Evolutionary conservation across 164 flowering plant species (phyloP).

Genomic region (Vitis amurensis): DNA sequence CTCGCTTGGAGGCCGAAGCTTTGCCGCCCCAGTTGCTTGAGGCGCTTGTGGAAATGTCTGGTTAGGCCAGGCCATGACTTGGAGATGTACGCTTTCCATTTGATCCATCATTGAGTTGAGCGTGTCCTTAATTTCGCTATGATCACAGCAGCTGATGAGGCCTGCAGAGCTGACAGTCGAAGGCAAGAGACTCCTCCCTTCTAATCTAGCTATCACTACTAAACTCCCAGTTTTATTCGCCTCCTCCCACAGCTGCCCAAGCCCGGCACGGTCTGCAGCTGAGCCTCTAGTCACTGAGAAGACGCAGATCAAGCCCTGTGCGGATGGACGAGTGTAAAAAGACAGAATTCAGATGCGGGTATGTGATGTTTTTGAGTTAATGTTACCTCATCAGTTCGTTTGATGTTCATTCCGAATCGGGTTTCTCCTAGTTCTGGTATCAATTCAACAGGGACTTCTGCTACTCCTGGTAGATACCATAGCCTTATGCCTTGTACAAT

Average conservation of each 20-base stretch:
- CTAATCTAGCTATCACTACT: constrained; percentile 51
- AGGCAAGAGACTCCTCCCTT: constrained; percentile 56
- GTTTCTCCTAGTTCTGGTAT: constrained; percentile 39
- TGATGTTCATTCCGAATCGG: constrained; percentile 61
- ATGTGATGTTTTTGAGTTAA: neutral
- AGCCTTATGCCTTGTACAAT: constrained; percentile 41
- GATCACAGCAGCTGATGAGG: constrained; percentile 47
- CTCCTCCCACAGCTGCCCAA: constrained; percentile 36
- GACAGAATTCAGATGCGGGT: neutral
- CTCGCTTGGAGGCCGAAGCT: constrained; percentile 29
- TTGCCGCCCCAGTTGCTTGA: constrained; percentile 10
- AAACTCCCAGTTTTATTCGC: constrained; percentile 27
- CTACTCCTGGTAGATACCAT: constrained; percentile 61
- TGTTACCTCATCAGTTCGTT: constrained; percentile 55
- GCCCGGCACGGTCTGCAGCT: constrained; percentile 55
- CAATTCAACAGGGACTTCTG: constrained; percentile 38
- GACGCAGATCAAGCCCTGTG: constrained; percentile 57
- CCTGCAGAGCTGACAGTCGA: constrained; percentile 41
- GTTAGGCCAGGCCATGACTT: constrained; percentile 51
- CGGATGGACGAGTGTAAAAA: neutral
- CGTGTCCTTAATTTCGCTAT: constrained; percentile 35
- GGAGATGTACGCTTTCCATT: constrained; percentile 39
- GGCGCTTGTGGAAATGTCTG: constrained; percentile 8
- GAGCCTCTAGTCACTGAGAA: constrained; percentile 35
- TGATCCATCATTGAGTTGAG: constrained; percentile 36